These are phyloP conservation scores for Ogataea trehaloabstinens DNA, from an alignment of 805 yeast species.

Conservation along the genomic window DNA sequence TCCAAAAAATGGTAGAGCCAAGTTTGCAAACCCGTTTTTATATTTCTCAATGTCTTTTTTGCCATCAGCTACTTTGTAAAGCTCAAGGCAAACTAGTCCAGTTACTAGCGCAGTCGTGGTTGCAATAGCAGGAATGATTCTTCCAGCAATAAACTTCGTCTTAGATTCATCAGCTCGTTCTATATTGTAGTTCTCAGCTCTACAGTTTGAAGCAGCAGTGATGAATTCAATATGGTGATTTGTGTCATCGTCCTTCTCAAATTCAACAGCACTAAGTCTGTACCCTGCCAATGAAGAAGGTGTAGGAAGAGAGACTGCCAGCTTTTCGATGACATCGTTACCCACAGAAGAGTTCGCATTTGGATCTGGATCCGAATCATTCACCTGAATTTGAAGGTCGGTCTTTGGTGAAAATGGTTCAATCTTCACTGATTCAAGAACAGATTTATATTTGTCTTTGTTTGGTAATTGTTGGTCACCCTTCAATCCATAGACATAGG, in stretches of 20 bases:
- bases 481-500: constrained; percentile 84
- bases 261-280: constrained; percentile 84
- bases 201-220: constrained; percentile 91
- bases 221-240: constrained; percentile 97
- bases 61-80: constrained; percentile 82
- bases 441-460: constrained; percentile 48
- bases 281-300: constrained; percentile 88
- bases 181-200: constrained; percentile 88
- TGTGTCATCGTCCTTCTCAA: constrained; percentile 96
- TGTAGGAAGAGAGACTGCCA: constrained; percentile 81
- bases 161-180: constrained; percentile 85
- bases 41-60: constrained; percentile 76
- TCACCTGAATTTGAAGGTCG: constrained; percentile 77
- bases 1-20: constrained; percentile 94
- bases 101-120: constrained; percentile 98
- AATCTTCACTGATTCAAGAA: constrained; percentile 47
- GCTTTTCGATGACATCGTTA: constrained; percentile 59
- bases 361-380: constrained; percentile 87
- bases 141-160: constrained; percentile 97
- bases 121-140: constrained; percentile 98
- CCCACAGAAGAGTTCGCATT: constrained; percentile 53
- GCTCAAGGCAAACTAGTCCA: constrained; percentile 88
- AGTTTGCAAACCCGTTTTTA: constrained; percentile 88
- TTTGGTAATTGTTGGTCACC: constrained; percentile 60
- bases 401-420: constrained; percentile 74